Evolutionary conservation across 139 green algal genomes (phyloP).

Genomic region (Tetradesmus lagerheimii): DNA sequence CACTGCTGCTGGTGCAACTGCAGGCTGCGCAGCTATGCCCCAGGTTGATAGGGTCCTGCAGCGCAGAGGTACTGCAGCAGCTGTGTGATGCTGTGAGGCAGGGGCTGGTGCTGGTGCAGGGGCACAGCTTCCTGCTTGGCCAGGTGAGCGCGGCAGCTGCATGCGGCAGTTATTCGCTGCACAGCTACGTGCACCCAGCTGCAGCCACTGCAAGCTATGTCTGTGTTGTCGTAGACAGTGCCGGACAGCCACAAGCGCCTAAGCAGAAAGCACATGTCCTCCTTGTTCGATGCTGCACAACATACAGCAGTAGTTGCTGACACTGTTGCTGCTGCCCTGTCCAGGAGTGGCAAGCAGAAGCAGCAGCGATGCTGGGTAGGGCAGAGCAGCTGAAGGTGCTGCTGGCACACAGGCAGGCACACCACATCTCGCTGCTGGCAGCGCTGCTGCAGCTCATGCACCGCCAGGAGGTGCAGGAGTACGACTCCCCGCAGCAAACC

Average conservation of each 20-base stretch:
- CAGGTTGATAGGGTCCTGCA: background rate
- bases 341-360: constrained; percentile 27
- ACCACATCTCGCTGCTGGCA: constrained; percentile 34
- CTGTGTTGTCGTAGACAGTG: no score
- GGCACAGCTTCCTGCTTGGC: constrained; percentile 33
- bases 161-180: background rate
- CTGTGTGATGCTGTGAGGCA: constrained; percentile 20
- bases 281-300: background rate
- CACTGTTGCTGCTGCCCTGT: background rate
- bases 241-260: background rate
- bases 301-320: background rate
- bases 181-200: background rate
- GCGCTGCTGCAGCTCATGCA: constrained; percentile 29
- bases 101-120: constrained; percentile 33
- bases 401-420: constrained; percentile 22
- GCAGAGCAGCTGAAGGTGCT: constrained; percentile 34
- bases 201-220: no score
- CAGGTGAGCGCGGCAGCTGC: constrained; percentile 16
- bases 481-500: background rate
- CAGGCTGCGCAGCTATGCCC: constrained; percentile 24
- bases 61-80: background rate
- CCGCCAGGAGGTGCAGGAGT: constrained; percentile 11
- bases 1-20: background rate
- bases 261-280: no score
- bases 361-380: constrained; percentile 11